Evolutionary conservation across 495 filamentous ascomycete species (phyloP), one percentile per base, ranked within the genome.

Genomic region (Melanomma pulvis-pyrius): DNA sequence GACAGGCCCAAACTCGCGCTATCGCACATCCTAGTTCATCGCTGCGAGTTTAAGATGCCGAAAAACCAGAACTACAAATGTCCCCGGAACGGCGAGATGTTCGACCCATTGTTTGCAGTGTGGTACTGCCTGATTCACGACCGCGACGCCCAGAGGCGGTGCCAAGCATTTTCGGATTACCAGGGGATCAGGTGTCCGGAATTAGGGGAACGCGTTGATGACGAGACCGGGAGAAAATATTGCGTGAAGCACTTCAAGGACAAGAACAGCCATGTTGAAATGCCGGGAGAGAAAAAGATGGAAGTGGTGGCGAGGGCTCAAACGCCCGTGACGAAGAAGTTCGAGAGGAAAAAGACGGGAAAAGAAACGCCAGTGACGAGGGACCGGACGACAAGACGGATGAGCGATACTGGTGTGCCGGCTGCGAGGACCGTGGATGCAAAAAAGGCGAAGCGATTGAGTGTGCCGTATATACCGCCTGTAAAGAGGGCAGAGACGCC

Each of bases 91-190:
- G 59, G 17, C 2, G 59, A 51, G 47, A 51, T 61, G 47, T 52
- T 61, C 17, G 41, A 61, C 22, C 59, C 41, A 4, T 19, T 49
- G 11, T n/a, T 24, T 21, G 17, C 11, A 5, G 13, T 29, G 6
- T 61, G 59, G 59, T 61, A 61, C 47, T 61, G 59, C n/a, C 17
- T n/a, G 29, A 11, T 34, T 11, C 59, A 61, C 59, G 59, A 61
- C 30, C 46, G 22, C 2, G 19, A 34, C 25, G 26, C 48, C 26
- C 21, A 50, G 8, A 3, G 25, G 46, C 44, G 59, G 12, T 61
- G 59, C 44, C 59, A 61, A 39, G 59, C 30, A 5, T 52, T 32
- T 13, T 30, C 17, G n/a, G 59, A 61, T 21, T 61, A 22, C 30
- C 59, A 52, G 30, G 59, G 59, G 46, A 26, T 30, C 22, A 24